Evolutionary conservation across 495 filamentous ascomycete genomes (phyloP), one percentile per base, ranked within the genome.

Genomic region (Aspergillus diversus): DNA sequence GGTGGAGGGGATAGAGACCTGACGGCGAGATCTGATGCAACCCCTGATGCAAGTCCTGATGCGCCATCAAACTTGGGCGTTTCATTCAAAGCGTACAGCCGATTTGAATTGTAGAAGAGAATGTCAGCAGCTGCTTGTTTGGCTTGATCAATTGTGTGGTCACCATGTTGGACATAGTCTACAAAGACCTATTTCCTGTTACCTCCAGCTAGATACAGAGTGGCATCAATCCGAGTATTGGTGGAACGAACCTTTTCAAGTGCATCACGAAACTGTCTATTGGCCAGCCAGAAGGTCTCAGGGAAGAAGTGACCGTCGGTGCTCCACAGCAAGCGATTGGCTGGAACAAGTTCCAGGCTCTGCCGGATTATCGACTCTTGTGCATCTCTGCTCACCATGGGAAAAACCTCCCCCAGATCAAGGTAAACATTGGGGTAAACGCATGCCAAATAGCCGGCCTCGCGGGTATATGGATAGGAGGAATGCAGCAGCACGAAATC

Each of bases 371-470:
- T 84, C 3, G 76, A 78, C 68, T 91, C 89, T 72, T 97, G 91
- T 0, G 90, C 93, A 48, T 93, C 86, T 55, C 87, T 84, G 67
- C 91, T 95, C 32, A 96, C 73, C 74, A 86, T 89, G 3, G 92
- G 92, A 65, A 96, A 96, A 0, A 96, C 89, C 71, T 93, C 90
- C 0, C 93, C 92, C 57, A 96, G 86, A 66, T 96, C 93, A 11
- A 92, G 83, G 71, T 92, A 96, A 8, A 90, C 90, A 74, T 96
- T 93, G 27, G 85, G 81, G 71, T 93, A 96, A 4, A 90, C 86
- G 0, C 82, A 84, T 7, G 93, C 89, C 50, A 97, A 81, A 69
- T 96, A 96, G 0, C 89, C 93, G 3, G 87, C 89, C 72, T 96
- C 89, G 32, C 85, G 85, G 0, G 90, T 95, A 68, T 90, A 96